These are phyloP conservation scores for Biancaea sappan DNA, from an alignment of 306 rosid species.

Conservation along the genomic window DNA sequence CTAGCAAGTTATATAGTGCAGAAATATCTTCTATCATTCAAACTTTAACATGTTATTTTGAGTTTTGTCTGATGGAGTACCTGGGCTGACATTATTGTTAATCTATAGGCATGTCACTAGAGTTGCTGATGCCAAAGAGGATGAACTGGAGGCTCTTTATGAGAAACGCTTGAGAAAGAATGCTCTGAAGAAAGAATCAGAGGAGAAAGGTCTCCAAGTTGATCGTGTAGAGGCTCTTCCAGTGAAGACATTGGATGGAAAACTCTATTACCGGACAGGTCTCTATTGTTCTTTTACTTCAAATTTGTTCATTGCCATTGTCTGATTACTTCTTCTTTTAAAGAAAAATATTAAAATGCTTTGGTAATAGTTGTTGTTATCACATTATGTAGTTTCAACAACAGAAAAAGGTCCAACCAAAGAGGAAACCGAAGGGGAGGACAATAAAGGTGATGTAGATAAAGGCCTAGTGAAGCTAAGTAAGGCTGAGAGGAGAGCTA, in stretches of 20 bases:
- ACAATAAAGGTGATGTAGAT: conserved; percentile 40
- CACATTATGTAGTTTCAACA: conserved; percentile 50
- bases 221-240: conserved; percentile 93
- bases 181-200: conserved; percentile 59
- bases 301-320: conserved; percentile 14
- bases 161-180: conserved; percentile 74
- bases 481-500: conserved; percentile 85
- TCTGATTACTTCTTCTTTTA: conserved; percentile 7
- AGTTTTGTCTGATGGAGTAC: conserved; percentile 22
- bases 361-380: conserved; percentile 18
- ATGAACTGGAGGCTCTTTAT: conserved; percentile 80
- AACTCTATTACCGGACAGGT: conserved; percentile 71
- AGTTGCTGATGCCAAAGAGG: conserved; percentile 89
- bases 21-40: neutral
- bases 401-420: conserved; percentile 41
- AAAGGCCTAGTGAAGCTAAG: conserved; percentile 62
- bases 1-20: neutral
- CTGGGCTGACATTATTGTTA: conserved; percentile 16
- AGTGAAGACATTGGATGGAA: conserved; percentile 78
- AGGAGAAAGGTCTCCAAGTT: conserved; percentile 59
- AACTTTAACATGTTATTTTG: neutral
- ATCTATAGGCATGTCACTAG: conserved; percentile 81
- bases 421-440: conserved; percentile 52
- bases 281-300: neutral
- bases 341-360: neutral